Conservation (phyloP, 305 asterid genomes). For the Stenogyne calaminthoides region DNA sequence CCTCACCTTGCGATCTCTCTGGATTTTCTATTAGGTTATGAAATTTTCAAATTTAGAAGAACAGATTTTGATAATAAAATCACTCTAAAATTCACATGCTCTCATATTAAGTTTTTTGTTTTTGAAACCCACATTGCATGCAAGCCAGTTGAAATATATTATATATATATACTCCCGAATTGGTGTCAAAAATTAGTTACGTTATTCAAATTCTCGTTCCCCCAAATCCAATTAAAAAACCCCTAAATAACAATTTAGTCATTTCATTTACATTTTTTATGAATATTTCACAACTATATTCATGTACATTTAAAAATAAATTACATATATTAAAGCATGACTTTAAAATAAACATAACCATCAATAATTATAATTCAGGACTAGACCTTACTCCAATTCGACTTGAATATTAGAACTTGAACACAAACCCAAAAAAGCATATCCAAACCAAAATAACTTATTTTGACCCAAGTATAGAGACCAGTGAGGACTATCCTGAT, state of each 20-base stretch:
- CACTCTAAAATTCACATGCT: too few species aligned
- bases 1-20: constrained; percentile 25
- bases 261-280: neutral
- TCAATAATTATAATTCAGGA: too few species aligned
- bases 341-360: neutral
- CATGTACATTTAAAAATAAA: too few species aligned
- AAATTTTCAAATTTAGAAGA: neutral
- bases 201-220: neutral
- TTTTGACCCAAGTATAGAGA: too few species aligned
- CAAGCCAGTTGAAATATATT: neutral
- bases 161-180: too few species aligned
- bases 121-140: neutral
- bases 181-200: neutral
- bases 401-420: too few species aligned
- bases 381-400: neutral
- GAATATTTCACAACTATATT: neutral
- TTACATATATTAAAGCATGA: neutral
- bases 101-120: neutral
- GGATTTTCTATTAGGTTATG: neutral
- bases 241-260: too few species aligned
- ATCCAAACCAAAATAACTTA: too few species aligned
- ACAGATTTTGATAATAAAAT: too few species aligned
- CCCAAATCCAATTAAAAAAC: neutral
- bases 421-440: too few species aligned
- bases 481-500: too few species aligned